phyloP scores from a whole-genome alignment of 176 grass and related monocot genomes.

The maize (Zea mays) region Zm-B73-REFERENCE-NAM-5.0 NC_050099.1:72940501-72941000 shows the following conservation, averaged over 20 bases:
- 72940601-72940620: background rate
- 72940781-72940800: background rate
- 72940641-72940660: background rate
- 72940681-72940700: background rate
- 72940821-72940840: background rate
- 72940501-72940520: background rate
- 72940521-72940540: background rate
- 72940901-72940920: conserved; percentile 22
- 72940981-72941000: background rate
- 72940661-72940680: no score
- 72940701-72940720: background rate
- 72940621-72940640: background rate
- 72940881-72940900: conserved; percentile 4
- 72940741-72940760: background rate
- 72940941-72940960: background rate
- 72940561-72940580: background rate
- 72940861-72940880: conserved; percentile 14
- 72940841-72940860: background rate
- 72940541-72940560: background rate
- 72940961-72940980: background rate
- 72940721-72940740: background rate
- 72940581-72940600: background rate
- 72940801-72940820: background rate
- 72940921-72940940: background rate
- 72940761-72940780: no score